These are phyloP conservation scores for Neurospora pannonica DNA, from an alignment of 495 filamentous ascomycete genomes.

Conservation along the genomic window DNA sequence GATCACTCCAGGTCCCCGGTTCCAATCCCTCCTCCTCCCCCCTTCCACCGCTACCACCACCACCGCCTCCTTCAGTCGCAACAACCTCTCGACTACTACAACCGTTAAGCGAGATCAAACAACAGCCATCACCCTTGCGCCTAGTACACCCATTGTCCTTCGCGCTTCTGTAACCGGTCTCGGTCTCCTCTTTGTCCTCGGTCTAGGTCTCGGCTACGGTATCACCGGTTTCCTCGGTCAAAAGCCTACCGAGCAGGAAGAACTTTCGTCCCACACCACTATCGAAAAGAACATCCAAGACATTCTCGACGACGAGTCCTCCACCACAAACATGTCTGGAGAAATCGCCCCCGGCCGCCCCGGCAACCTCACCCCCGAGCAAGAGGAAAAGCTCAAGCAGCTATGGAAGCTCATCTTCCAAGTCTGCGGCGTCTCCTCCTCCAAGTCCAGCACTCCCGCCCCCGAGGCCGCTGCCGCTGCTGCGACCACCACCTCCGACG, in stretches of 20 bases:
- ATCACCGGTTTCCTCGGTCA: not conserved
- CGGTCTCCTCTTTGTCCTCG: conserved; percentile 7
- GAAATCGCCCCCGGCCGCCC: conserved; percentile 61
- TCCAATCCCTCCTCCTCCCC: not conserved
- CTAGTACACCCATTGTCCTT: not conserved
- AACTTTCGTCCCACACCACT: not conserved
- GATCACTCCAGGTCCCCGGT: not conserved
- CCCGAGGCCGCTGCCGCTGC: conserved; percentile 18
- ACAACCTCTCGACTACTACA: not conserved
- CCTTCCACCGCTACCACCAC: not conserved
- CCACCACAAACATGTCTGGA: conserved; percentile 29
- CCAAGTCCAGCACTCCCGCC: conserved; percentile 16
- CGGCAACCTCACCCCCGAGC: conserved; percentile 76
- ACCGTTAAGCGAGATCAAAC: not conserved
- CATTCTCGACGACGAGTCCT: not conserved
- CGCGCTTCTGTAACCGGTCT: not conserved
- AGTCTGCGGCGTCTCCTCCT: conserved; percentile 61
- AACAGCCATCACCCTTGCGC: not conserved
- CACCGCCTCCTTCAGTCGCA: not conserved
- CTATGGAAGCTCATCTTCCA: conserved; percentile 73
- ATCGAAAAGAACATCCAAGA: not conserved
- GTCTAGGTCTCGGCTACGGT: conserved; percentile 10
- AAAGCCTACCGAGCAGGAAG: not conserved
- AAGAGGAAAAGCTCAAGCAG: conserved; percentile 80
- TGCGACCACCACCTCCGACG: conserved; percentile 4